Evolutionary conservation across 2,329 filamentous ascomycete genomes (phyloP), one percentile per base, ranked within the genome.

Genomic region (Neurospora crassa): DNA sequence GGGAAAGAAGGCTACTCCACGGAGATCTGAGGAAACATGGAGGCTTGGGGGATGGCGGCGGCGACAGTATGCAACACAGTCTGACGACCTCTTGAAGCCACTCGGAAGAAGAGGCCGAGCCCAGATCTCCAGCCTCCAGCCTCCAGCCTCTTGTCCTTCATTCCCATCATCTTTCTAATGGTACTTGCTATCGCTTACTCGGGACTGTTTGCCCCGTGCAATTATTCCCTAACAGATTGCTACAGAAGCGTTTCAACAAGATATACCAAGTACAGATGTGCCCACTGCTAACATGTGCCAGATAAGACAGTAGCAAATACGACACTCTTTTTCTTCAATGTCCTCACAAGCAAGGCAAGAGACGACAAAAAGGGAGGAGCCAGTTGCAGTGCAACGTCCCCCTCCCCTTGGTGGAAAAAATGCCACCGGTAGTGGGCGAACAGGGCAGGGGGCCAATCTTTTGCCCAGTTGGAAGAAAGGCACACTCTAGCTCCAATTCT

Each of bases 331-430:
- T 29, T 8, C 47, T 59, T 16, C 24, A 59, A 59, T 59, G 47
- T 59, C 47, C 24, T 29, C 47, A 6, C 43, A 29, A 12, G 12
- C 53, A 63, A 63, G 53, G 14, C 29, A 34, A 63, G 3, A 63
- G 24, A 63, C 29, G 29, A 63, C 29, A 8, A 11, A 63, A n/a
- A 63, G 29, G 14, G 53, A 63, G 29, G 53, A 63, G 53, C 53
- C 53, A 63, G 53, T 63, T 63, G 53, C 53, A 63, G 24, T 63
- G 53, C 29, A 63, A 63, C 37, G 29, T 47, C 41, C 34, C 67
- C 70, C 67, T 53, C 67, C 69, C 67, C 70, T 71, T 71, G 70
- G 70, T 71, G 70, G 70, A 71, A 71, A 71, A 71, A 71, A 69
- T 41, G 67, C 43, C 45, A 42, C 70, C 18, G 14, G 53, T 63